Base-by-base conservation (phyloP, 495 filamentous ascomycete genomes). In the Xylaria scruposa region DNA sequence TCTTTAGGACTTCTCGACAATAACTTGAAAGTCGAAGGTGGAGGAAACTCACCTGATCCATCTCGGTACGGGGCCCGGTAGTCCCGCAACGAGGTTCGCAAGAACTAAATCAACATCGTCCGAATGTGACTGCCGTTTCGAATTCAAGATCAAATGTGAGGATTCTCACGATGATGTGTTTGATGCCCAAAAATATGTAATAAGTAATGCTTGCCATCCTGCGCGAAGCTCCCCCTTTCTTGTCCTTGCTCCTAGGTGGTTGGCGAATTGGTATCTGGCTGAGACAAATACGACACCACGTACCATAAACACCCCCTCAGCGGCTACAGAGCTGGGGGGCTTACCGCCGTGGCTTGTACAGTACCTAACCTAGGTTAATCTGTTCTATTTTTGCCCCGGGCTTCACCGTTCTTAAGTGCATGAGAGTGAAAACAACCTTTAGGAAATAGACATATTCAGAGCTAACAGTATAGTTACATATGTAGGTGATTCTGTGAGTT, bases 1-100 rank as follows among this genome's bases (percentile, higher is more conserved):
- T 42, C 44, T 19, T 61, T 44, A 42, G n/a, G 38, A 36, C 38
- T 42, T 9, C 38, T 44, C n/a, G 59, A 62, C 10, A 26, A 62
- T 24, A n/a, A 62, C 59, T 42, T 42, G n/a, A 26, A 40, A 62
- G 36, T n/a, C 36, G 36, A 62, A 36, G n/a, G 59, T 15, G 59
- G 59, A 42, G 59, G 59, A 62, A 62, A 62, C 59, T 8, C 38
- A 62, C 59, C 59, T 62, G 59, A 62, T 26, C 24, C 59, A 62
- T 62, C 36, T 42, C 59, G 59, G 36, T 26, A 40, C n/a, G 38
- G 38, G 38, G 38, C 38, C 38, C 38, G 7, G 38, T 40, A 40
- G 24, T 64, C 61, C 61, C 61, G 38, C 40, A 64, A 46, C 40
- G 40, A 64, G 40, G 61, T 47, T 64, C 61, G 40, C 61, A 47